Conservation (phyloP, 2,329 filamentous ascomycete species). For the Penicillium sp. region DNA sequence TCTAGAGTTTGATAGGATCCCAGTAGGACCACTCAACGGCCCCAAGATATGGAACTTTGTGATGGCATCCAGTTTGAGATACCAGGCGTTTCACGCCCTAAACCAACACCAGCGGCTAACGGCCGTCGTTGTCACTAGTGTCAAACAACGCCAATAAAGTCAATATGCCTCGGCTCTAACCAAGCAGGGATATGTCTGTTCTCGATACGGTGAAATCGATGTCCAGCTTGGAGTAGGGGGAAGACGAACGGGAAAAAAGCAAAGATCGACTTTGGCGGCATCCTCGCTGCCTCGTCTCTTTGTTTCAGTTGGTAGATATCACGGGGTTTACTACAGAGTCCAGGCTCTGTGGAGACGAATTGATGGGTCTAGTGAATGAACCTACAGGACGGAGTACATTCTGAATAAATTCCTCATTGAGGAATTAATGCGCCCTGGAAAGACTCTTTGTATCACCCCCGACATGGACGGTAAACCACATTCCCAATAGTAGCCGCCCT, state of each 20-base stretch:
- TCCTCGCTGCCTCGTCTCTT: not conserved
- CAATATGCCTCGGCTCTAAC: not conserved
- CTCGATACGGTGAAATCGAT: not conserved
- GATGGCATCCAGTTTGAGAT: not conserved
- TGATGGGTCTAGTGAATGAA: not conserved
- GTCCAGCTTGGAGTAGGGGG: not conserved
- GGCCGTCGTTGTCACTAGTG: not conserved
- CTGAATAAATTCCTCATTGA: not conserved
- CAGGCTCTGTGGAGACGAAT: not conserved
- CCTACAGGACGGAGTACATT: too few relatives aligned
- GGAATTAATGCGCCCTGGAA: not conserved
- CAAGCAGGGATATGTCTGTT: not conserved
- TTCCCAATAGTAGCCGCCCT: conserved; percentile 16
- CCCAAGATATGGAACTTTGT: not conserved
- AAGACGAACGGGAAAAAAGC: not conserved
- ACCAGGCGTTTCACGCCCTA: not conserved
- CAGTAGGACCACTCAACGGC: not conserved
- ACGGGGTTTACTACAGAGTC: not conserved
- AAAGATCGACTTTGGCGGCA: not conserved
- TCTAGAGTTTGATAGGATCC: not conserved
- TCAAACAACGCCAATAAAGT: not conserved
- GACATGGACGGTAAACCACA: conserved; percentile 18
- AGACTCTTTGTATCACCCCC: conserved; percentile 13
- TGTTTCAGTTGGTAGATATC: not conserved
- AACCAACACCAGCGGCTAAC: not conserved